Evolutionary conservation across 352 stramenopile genomes (phyloP).

Genomic region (Hyaloperonospora arabidopsidis): DNA sequence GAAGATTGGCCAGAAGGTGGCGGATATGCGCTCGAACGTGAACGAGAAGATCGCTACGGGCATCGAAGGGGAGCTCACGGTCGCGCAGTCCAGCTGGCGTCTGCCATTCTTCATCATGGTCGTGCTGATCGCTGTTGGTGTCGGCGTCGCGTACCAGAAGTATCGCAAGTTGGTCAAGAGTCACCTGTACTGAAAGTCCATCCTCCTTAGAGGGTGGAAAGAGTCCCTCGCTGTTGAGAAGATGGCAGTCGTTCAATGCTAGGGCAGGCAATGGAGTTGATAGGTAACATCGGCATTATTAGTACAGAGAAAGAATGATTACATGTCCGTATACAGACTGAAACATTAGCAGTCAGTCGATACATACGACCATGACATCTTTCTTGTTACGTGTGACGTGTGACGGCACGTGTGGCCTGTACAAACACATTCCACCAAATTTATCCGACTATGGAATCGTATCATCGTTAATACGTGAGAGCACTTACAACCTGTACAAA

Average conservation of each 20-base stretch:
- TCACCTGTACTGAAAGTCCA: conserved; percentile 55
- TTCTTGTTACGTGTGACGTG: too few species aligned
- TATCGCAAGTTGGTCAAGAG: conserved; percentile 84
- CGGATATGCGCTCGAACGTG: conserved; percentile 49
- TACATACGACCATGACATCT: too few species aligned
- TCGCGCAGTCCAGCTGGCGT: conserved; percentile 61
- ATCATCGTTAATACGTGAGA: too few species aligned
- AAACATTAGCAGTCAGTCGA: too few species aligned
- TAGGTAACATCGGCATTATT: too few species aligned
- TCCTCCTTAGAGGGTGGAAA: not conserved
- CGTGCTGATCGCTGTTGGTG: conserved; percentile 41
- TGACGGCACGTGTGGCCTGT: too few species aligned
- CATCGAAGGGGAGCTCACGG: conserved; percentile 60
- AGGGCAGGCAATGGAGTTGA: conserved; percentile 6
- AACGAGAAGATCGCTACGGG: conserved; percentile 61
- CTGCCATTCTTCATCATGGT: conserved; percentile 76
- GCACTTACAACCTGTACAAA: too few species aligned
- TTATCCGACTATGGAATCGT: too few species aligned
- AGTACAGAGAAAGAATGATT: too few species aligned
- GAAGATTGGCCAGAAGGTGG: conserved; percentile 67
- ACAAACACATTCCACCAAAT: too few species aligned
- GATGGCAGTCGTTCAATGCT: conserved; percentile 13
- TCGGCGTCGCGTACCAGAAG: conserved; percentile 75
- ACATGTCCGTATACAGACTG: too few species aligned
- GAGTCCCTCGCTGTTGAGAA: conserved; percentile 8